Base-by-base conservation (phyloP, 306 rosid genomes). In the Purshia tridentata region DNA sequence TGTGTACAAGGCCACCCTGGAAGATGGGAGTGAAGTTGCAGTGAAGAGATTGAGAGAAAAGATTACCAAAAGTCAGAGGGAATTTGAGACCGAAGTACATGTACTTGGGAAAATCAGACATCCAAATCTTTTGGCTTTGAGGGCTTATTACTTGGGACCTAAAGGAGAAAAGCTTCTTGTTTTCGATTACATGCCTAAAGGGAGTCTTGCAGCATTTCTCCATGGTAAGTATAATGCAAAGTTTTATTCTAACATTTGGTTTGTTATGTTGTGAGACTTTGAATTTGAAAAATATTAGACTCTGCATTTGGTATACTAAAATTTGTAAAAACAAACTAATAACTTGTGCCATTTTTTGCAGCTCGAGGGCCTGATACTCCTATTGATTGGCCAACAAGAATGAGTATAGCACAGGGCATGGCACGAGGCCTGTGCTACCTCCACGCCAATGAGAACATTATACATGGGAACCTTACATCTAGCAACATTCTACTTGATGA, bases 151-250 rank as follows among this genome's bases (percentile, higher is more conserved):
- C 89, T 14, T 80, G 70, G 97, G 97, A 48, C 97, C 98, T 49
- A 93, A 87, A 70, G 97, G 97, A 68, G 98, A 93, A 69, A 93
- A 90, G 85, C 96, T 93, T 76, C 89, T 93, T 40, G 98, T 90
- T 65, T 93, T 90, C 47, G 96, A 90, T 55, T 90, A 84, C 87
- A 87, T 90, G 85, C 84, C 96, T 7, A 87, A 72, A 42, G 98
- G 91, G 45, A 91, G 91, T 72, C 97, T 93, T 23, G 85, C 97
- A 46, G 57, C 94, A 6, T 88, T 89, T 76, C 85, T 93, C 55
- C 98, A 93, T 62, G 96, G 98, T 91, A 82, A 79, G 85, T 7
- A 14, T 8, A 5, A 40, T n/a, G n/a, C n/a, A n/a, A n/a, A n/a
- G n/a, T n/a, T n/a, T n/a, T n/a, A n/a, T 29, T 29, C 35, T 29